Conservation (phyloP, 2,329 filamentous ascomycete species). For the Botrytis paeoniae region DNA sequence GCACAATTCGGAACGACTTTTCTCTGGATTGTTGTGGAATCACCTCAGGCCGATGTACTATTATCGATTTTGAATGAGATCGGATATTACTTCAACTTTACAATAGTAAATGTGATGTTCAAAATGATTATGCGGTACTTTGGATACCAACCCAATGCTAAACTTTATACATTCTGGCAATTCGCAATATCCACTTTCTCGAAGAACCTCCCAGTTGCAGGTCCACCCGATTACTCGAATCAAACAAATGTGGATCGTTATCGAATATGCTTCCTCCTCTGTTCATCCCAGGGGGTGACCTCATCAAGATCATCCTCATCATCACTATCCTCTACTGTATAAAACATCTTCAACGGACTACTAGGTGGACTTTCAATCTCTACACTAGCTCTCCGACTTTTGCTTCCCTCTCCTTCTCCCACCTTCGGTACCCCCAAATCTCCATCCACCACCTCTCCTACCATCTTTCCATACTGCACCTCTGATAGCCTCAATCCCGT, state of each 20-base stretch:
- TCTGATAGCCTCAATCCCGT: constrained; percentile 15
- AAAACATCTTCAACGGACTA: constrained; percentile 24
- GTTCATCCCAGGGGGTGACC: constrained; percentile 3
- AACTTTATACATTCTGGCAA: neutral
- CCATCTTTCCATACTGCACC: constrained; percentile 20
- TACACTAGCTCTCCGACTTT: neutral
- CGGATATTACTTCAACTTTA: constrained; percentile 11
- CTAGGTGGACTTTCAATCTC: constrained; percentile 16
- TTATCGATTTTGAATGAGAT: constrained; percentile 15
- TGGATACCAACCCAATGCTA: neutral
- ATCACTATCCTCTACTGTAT: constrained; percentile 12
- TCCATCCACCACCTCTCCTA: constrained; percentile 9
- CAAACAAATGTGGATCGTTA: neutral
- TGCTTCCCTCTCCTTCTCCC: neutral
- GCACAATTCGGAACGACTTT: constrained; percentile 1
- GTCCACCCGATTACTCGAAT: neutral
- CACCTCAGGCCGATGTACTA: constrained; percentile 3
- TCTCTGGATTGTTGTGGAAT: constrained; percentile 5
- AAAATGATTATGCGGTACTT: neutral
- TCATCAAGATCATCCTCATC: constrained; percentile 2
- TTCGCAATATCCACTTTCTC: neutral
- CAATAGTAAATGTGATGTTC: constrained; percentile 4
- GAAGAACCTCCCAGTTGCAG: neutral
- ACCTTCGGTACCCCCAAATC: neutral
- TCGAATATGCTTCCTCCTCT: neutral